Percentiles rank a stretch among this genome's conserved stretches.
These are phyloP conservation scores for Teunomyces barrocoloradensis DNA, from an alignment of 805 yeast species.

Conservation along the genomic window DNA sequence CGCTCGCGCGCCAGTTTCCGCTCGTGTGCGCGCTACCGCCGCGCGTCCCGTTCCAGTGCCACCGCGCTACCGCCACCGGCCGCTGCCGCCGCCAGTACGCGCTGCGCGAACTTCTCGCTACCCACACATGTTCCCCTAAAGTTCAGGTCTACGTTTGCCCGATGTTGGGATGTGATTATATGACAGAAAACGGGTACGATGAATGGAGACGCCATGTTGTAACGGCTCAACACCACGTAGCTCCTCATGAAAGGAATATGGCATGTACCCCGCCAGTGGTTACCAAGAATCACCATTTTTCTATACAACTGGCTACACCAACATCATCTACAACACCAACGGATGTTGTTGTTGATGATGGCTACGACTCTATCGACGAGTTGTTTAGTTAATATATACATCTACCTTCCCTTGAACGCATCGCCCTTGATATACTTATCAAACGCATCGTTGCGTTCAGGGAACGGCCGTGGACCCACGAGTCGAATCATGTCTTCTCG, in stretches of 20 bases:
- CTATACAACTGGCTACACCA: background rate
- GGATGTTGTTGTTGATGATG: background rate
- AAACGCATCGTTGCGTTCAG: constrained; percentile 81
- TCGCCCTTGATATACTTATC: constrained; percentile 74
- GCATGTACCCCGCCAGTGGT: too few relatives aligned
- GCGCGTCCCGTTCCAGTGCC: too few relatives aligned
- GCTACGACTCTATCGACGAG: constrained; percentile 13
- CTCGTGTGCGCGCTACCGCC: background rate
- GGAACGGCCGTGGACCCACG: constrained; percentile 76
- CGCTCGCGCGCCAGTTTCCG: background rate
- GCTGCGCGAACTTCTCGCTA: background rate
- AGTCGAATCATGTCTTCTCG: constrained; percentile 77
- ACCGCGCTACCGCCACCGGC: too few relatives aligned
- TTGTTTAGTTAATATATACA: constrained; percentile 5
- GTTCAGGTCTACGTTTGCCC: constrained; percentile 38
- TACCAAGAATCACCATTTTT: background rate
- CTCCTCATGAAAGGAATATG: constrained; percentile 3
- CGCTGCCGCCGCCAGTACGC: background rate
- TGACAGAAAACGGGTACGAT: constrained; percentile 30
- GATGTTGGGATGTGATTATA: constrained; percentile 38
- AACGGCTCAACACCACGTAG: constrained; percentile 14
- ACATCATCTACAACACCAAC: too few relatives aligned
- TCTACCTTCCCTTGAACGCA: constrained; percentile 33
- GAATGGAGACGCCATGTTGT: constrained; percentile 30
- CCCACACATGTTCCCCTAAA: constrained; percentile 23